Conservation (phyloP, 2,329 filamentous ascomycete species). For the Fusarium praegraminearum region DNA sequence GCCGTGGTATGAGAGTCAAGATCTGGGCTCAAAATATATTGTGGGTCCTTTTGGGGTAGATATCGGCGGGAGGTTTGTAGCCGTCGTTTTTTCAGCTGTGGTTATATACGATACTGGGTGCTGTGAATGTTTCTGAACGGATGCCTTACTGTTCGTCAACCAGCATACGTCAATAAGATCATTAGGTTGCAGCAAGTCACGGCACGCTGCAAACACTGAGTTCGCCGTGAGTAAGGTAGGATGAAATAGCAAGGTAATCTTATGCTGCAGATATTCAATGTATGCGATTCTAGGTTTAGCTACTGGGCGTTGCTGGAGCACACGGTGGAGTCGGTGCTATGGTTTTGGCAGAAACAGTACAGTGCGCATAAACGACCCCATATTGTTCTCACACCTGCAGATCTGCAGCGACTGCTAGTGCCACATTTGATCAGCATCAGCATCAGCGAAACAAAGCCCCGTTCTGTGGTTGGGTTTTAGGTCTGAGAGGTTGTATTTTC, state of each 20-base stretch:
- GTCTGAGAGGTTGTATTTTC: slow-evolving; percentile 18
- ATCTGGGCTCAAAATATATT: background rate
- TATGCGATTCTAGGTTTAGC: background rate
- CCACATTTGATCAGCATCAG: slow-evolving; percentile 13
- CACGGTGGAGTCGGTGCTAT: slow-evolving; percentile 10
- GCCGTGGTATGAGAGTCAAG: background rate
- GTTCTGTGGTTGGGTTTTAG: slow-evolving; percentile 19
- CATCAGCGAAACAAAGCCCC: slow-evolving; percentile 24
- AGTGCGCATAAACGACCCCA: slow-evolving; percentile 18
- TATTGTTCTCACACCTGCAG: slow-evolving; percentile 1
- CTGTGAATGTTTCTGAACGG: background rate
- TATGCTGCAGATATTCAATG: background rate
- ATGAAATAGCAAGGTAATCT: slow-evolving; percentile 5
- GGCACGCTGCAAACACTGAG: background rate
- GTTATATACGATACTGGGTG: background rate
- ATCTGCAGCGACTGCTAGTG: slow-evolving; percentile 9
- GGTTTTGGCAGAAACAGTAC: slow-evolving; percentile 11
- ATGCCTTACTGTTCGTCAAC: background rate
- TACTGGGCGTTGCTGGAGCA: slow-evolving; percentile 30
- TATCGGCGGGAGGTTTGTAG: background rate
- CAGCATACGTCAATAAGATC: background rate
- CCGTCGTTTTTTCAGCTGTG: background rate
- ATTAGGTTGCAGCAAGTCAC: background rate
- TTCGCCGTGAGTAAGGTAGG: background rate
- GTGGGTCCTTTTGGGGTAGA: slow-evolving; percentile 11